A percentile compares a stretch with the other conserved stretches of the same genome.
phyloP scores from a whole-genome alignment of 2,329 filamentous ascomycete genomes.

The Penicillium sumatraense region DNA sequence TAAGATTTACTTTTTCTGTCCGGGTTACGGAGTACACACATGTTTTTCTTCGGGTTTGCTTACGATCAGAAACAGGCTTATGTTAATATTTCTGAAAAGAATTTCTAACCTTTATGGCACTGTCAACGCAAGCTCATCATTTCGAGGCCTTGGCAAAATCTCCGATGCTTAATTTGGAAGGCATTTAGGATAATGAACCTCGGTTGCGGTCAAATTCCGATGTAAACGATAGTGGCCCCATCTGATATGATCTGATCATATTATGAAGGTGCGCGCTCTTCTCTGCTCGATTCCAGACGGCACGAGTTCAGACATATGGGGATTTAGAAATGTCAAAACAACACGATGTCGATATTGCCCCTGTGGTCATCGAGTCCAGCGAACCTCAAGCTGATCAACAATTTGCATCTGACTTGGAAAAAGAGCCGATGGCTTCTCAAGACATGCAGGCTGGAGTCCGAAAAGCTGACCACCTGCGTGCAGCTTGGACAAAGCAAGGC shows the following conservation, averaged over 20 bases:
- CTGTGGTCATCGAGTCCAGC: background rate
- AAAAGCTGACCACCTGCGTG: constrained; percentile 24
- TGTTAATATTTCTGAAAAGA: background rate
- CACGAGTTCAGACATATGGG: background rate
- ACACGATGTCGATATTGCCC: constrained; percentile 2
- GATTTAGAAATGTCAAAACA: constrained; percentile 7
- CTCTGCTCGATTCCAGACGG: background rate
- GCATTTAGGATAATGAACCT: background rate
- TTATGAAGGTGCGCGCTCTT: background rate
- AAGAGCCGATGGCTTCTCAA: constrained; percentile 5
- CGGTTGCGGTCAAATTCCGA: background rate
- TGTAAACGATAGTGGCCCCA: background rate
- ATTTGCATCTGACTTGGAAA: constrained; percentile 4
- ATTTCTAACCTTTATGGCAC: background rate
- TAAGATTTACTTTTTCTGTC: constrained; percentile 1
- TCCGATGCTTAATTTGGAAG: background rate
- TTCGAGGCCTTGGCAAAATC: background rate
- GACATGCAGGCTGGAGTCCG: constrained; percentile 26
- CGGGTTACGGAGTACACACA: too few relatives aligned
- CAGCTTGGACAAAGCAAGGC: constrained; percentile 23
- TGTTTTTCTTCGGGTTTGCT: background rate
- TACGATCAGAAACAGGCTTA: background rate
- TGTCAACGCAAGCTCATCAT: background rate
- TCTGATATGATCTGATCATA: background rate
- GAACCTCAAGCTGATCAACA: background rate